Base-by-base conservation (phyloP, 208 protist species). In the Trypanosoma congolense region DNA sequence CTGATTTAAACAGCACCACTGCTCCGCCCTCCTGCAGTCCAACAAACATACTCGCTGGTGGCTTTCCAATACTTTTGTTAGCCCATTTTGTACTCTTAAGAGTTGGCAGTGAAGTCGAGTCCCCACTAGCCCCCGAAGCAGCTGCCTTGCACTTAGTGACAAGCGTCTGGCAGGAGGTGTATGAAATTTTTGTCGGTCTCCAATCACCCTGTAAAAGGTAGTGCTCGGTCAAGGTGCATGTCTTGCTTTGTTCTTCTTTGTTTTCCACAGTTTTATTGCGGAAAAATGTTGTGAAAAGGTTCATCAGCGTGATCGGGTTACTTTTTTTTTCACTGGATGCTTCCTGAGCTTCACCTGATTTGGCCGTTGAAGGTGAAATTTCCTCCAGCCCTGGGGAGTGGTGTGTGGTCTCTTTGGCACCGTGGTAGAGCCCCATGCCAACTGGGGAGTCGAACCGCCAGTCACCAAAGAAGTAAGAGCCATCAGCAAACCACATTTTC, bases 401-500 rank as follows among this genome's bases (percentile, higher is more conserved):
- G n/a, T n/a, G n/a, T n/a, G n/a, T n/a, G n/a, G n/a, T 30, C 14
- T 49, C 49, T 48, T 86, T 77, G 22, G 79, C 87, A 48, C 68
- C 69, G 30, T 85, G 71, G 61, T 80, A 83, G 14, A 77, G 24
- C 3, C 88, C 88, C 0, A 57, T 45, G 3, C 90, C 90, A 14
- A 65, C 28, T 14, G 86, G 78, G 0, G 68, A 70, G 56, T 90
- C 70, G n/a, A 70, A 31, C 2, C 49, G 9, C 83, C 87, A 96
- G 16, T 46, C 24, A 26, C 90, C 81, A 25, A 74, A 64, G 47
- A 84, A 87, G 30, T 84, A 73, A 1, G 81, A 89, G 35, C 81
- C 81, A 58, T 96, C 84, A 1, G 71, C 56, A 35, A 84, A 56
- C 75, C 82, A 92, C 33, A 90, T 59, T 12, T 40, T 12, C 38